These are phyloP conservation scores for Lentinula raphanica DNA, from an alignment of 768 basidiomycete genomes.

Conservation along the genomic window DNA sequence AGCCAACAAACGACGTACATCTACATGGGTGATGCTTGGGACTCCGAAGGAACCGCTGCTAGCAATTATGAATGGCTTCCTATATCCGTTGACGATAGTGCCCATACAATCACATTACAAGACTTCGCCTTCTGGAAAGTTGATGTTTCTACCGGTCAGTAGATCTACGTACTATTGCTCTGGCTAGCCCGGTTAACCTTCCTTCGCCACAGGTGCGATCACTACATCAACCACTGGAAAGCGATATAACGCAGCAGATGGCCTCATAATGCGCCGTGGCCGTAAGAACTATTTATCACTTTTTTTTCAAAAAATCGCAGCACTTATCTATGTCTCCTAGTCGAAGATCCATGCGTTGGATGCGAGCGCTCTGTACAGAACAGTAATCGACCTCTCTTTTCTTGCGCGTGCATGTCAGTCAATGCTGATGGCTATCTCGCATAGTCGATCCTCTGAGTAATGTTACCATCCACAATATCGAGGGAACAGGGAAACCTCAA, in stretches of 20 bases:
- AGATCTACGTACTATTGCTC: background rate
- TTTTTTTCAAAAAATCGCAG: too few species aligned
- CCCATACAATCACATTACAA: conserved; percentile 17
- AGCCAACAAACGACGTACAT: conserved; percentile 5
- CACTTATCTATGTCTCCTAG: background rate
- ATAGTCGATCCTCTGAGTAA: conserved; percentile 15
- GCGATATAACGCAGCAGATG: background rate
- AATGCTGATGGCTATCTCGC: background rate
- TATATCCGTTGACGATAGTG: conserved; percentile 19
- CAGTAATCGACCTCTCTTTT: background rate
- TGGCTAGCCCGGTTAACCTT: background rate
- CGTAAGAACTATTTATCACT: background rate
- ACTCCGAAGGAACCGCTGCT: conserved; percentile 2
- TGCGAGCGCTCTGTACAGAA: background rate
- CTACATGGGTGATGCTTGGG: conserved; percentile 10
- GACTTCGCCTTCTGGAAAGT: conserved; percentile 22
- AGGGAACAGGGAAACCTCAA: conserved; percentile 25
- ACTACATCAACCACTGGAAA: conserved; percentile 2
- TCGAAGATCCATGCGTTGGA: background rate
- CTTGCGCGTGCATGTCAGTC: background rate
- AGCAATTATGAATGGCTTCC: conserved; percentile 23
- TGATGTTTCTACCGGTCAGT: conserved; percentile 16
- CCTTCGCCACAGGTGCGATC: background rate
- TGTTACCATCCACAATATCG: conserved; percentile 21
- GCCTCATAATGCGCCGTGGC: conserved; percentile 1